Conservation (phyloP, 345 rosid species). For the Hypericum androsaemum region DNA sequence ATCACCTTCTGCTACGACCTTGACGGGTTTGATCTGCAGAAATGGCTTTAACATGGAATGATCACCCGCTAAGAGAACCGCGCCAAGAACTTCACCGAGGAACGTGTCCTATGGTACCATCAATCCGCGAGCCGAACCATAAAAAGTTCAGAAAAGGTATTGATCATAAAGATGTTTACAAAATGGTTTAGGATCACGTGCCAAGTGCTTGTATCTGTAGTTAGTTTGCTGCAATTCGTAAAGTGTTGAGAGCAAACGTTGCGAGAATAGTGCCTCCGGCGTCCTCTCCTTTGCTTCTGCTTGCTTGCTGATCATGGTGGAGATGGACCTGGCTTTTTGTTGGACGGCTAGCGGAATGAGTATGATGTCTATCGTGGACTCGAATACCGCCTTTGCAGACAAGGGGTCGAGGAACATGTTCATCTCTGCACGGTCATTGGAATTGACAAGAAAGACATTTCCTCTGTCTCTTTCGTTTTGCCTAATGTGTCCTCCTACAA, state of each 20-base stretch:
- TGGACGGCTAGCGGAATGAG: constrained; percentile 63
- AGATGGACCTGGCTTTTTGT: constrained; percentile 36
- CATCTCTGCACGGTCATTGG: constrained; percentile 57
- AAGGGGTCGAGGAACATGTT: constrained; percentile 84
- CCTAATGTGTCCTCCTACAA: constrained; percentile 78
- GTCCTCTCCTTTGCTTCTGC: constrained; percentile 24
- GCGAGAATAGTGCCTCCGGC: constrained; percentile 46
- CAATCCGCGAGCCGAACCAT: too few relatives aligned
- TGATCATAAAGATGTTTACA: too few relatives aligned
- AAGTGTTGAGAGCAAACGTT: constrained; percentile 40
- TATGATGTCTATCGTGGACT: constrained; percentile 51
- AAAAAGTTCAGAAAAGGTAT: not conserved
- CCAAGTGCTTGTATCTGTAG: constrained; percentile 57
- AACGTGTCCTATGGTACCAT: not conserved
- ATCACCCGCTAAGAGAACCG: constrained; percentile 11
- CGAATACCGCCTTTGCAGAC: constrained; percentile 62
- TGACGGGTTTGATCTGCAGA: constrained; percentile 5
- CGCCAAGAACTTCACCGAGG: constrained; percentile 12
- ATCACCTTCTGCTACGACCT: constrained; percentile 17
- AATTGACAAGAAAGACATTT: constrained; percentile 41
- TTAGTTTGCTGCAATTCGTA: constrained; percentile 36
- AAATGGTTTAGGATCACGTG: constrained; percentile 8
- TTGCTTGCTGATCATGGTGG: constrained; percentile 24
- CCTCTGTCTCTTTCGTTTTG: constrained; percentile 32
- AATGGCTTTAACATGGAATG: constrained; percentile 8